A percentile compares a stretch with the other conserved stretches of the same genome.
Conservation (phyloP, 768 basidiomycete genomes). For the Daedalea quercina region DNA sequence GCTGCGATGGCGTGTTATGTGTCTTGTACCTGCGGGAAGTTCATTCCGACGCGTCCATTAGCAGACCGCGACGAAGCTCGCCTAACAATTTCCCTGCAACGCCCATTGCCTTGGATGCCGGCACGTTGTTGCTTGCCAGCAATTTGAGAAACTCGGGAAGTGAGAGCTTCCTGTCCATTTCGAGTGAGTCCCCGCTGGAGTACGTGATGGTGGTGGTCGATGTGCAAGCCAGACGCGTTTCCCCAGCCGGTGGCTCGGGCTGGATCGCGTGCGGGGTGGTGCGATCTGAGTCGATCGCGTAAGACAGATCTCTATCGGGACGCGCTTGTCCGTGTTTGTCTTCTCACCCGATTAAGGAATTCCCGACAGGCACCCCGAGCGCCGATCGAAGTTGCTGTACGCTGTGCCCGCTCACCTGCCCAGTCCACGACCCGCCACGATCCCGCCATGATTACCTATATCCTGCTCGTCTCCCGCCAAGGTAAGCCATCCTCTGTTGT, state of each 20-base stretch:
- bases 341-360: constrained; percentile 11
- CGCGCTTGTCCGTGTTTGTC: constrained; percentile 3
- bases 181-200: neutral
- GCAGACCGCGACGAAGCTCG: neutral
- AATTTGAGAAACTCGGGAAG: constrained; percentile 64
- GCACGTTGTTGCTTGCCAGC: constrained; percentile 48
- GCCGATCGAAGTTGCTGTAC: constrained; percentile 1
- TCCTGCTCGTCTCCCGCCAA: constrained; percentile 91
- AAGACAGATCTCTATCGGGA: neutral
- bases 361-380: neutral
- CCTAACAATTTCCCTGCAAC: constrained; percentile 65
- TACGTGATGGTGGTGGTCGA: neutral
- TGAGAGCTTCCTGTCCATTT: constrained; percentile 38
- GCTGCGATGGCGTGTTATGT: constrained; percentile 51
- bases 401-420: neutral
- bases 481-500: constrained; percentile 35
- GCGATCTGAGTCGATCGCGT: neutral
- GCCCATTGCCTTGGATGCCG: constrained; percentile 61
- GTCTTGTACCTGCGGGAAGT: constrained; percentile 53
- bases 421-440: neutral
- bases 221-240: neutral
- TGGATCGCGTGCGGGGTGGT: neutral
- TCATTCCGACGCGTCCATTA: neutral
- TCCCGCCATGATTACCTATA: constrained; percentile 75
- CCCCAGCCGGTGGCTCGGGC: neutral